Percentiles rank a stretch among this genome's conserved stretches.
phyloP scores from a whole-genome alignment of 2,329 filamentous ascomycete genomes.

The Aspergillus ruber region DNA sequence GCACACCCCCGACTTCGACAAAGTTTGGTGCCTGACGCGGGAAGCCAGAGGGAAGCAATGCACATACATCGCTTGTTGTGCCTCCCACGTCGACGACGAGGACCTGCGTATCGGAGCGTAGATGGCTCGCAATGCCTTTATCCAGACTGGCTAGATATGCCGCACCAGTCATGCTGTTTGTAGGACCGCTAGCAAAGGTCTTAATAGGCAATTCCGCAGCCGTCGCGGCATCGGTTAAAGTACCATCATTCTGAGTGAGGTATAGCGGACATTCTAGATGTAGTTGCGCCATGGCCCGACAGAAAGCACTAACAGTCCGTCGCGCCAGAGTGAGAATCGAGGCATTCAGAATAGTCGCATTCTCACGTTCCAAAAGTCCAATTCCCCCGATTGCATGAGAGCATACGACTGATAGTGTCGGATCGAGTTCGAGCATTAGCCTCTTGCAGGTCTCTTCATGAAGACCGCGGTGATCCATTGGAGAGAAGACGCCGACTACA shows the following conservation, averaged over 20 bases:
- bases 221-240: slow-evolving; percentile 41
- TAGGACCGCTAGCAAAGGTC: slow-evolving; percentile 48
- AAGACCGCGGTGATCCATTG: slow-evolving; percentile 45
- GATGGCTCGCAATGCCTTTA: not conserved
- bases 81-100: slow-evolving; percentile 56
- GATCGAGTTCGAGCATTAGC: slow-evolving; percentile 4
- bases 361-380: slow-evolving; percentile 47
- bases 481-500: slow-evolving; percentile 53
- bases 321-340: slow-evolving; percentile 42
- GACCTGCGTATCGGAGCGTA: slow-evolving; percentile 4
- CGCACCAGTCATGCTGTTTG: slow-evolving; percentile 49
- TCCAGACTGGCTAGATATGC: slow-evolving; percentile 26
- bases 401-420: slow-evolving; percentile 35
- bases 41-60: slow-evolving; percentile 53
- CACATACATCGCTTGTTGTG: slow-evolving; percentile 56
- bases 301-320: slow-evolving; percentile 41
- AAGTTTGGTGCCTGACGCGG: slow-evolving; percentile 55
- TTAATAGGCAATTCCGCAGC: slow-evolving; percentile 45
- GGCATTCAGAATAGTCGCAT: slow-evolving; percentile 46
- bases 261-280: slow-evolving; percentile 43
- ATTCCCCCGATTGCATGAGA: slow-evolving; percentile 47
- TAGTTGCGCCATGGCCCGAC: slow-evolving; percentile 40
- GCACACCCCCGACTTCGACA: slow-evolving; percentile 52
- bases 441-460: slow-evolving; percentile 9
- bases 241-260: slow-evolving; percentile 50